Evolutionary conservation across 2,329 filamentous ascomycete species (phyloP), one percentile per base, ranked within the genome.

Genomic region (Colletotrichum limetticola): DNA sequence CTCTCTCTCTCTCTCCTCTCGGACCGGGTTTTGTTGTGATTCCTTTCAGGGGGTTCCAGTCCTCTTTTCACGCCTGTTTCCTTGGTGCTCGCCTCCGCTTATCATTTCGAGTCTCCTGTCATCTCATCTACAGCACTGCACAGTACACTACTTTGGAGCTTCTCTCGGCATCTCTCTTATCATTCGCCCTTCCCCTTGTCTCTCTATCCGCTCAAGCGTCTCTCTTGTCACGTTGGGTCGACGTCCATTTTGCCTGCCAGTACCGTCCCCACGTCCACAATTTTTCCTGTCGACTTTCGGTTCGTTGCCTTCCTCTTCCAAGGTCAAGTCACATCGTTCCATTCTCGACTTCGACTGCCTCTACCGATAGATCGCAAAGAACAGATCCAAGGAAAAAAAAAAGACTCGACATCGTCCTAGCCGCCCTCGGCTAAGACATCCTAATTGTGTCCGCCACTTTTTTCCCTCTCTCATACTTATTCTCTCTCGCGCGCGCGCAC

Each of bases 11-110:
- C 42, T 68, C 53, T 55, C 52, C 57, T 61, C 65, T 73, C 64
- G 72, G 71, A 74, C 65, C 68, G 71, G 74, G 61, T 70, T 35
- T 65, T 72, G 68, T 72, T 70, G 75, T 68, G 74, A 71, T 75
- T 66, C 71, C 71, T 63, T 67, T 73, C 63, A 71, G 69, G 72
- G 74, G 74, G 68, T 74, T 67, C 56, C 55, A 73, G 66, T 75
- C 73, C 72, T 75, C 74, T 68, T 71, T 71, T 71, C 70, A 66
- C 68, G 74, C 74, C 74, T 65, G 71, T 75, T 76, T 74, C 66
- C 67, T 74, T 76, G 70, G 66, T 72, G 61, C 66, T 72, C 32
- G 42, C 68, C 52, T 71, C 68, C 61, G 66, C 67, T 71, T 62
- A 67, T 74, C 61, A 71, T 74, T 74, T 74, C 68, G 60, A 62